Evolutionary conservation across 2,329 filamentous ascomycete species (phyloP), one percentile per base, ranked within the genome.

Genomic region (Cladophialophora immunda): DNA sequence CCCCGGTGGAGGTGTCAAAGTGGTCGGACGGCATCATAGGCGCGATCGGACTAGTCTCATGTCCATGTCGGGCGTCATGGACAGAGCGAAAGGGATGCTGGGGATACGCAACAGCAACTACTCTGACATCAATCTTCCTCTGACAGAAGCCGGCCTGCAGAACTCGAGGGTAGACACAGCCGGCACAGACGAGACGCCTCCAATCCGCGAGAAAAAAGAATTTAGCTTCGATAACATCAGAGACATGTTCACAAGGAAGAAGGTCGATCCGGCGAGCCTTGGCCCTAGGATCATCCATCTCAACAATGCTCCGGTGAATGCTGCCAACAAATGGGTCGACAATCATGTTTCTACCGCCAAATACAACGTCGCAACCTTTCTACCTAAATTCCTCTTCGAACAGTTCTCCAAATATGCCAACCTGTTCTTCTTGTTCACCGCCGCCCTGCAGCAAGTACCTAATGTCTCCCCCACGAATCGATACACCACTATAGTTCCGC

Each of bases 361-460:
- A 81, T 99, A 99, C 87, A 99, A 98, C 78, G 75, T 93, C 76
- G 85, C 92, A 62, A 97, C 93, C 22, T 99, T 99, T 79, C 77
- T 98, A 19, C 95, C 95, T 58, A 99, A 99, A 80, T 99, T 99
- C 81, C 84, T 99, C 64, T 93, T 94, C 78, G 95, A 99, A 79
- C 95, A 99, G 78, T 99, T 99, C 81, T 97, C 94, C 68, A 99
- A 97, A 84, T 97, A 97, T 80, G 95, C 95, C 83, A 99, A 99
- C 81, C 81, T 99, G 76, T 99, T 99, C 84, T 99, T 99, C 91
- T 87, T 99, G 78, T 98, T 99, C 80, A 99, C 95, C 41, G 94
- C 95, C 17, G 90, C 88, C 47, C 83, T 99, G 54, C 95, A 99
- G 82, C 95, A 99, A 79, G 97, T 99, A 68, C 95, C 95, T 25